These are phyloP conservation scores for Annulohypoxylon moriforme DNA, from an alignment of 495 filamentous ascomycete species.

Conservation along the genomic window DNA sequence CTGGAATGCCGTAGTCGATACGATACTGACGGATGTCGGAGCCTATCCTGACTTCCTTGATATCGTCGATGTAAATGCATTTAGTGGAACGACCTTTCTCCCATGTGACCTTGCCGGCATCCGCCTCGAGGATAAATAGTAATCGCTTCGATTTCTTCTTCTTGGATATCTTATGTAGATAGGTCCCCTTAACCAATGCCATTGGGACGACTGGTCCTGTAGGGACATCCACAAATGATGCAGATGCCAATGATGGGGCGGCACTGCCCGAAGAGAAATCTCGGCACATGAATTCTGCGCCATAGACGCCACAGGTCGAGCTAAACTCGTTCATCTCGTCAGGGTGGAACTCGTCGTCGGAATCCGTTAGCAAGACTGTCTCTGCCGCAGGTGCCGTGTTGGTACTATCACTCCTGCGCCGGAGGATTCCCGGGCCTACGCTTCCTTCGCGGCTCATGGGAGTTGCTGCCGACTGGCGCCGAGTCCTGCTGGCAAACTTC, in stretches of 20 bases:
- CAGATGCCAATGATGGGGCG: constrained; percentile 51
- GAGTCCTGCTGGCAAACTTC: constrained; percentile 53
- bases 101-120: constrained; percentile 88
- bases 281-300: constrained; percentile 46
- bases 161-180: constrained; percentile 82
- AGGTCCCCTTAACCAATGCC: constrained; percentile 78
- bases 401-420: constrained; percentile 88
- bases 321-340: constrained; percentile 50
- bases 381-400: constrained; percentile 65
- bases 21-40: constrained; percentile 89
- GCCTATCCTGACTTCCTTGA: constrained; percentile 86
- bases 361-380: constrained; percentile 67
- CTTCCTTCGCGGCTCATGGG: constrained; percentile 83
- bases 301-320: constrained; percentile 37
- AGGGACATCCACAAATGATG: constrained; percentile 42
- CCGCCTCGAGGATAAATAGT: constrained; percentile 79
- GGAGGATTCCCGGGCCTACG: constrained; percentile 86
- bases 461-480: constrained; percentile 78
- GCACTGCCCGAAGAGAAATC: constrained; percentile 54
- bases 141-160: constrained; percentile 78
- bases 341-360: constrained; percentile 68
- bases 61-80: constrained; percentile 91
- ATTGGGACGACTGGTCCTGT: constrained; percentile 77
- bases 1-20: constrained; percentile 78
- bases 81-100: constrained; percentile 81